Evolutionary conservation across 2,329 filamentous ascomycete genomes (phyloP).

Genomic region (Diaporthe sp.): DNA sequence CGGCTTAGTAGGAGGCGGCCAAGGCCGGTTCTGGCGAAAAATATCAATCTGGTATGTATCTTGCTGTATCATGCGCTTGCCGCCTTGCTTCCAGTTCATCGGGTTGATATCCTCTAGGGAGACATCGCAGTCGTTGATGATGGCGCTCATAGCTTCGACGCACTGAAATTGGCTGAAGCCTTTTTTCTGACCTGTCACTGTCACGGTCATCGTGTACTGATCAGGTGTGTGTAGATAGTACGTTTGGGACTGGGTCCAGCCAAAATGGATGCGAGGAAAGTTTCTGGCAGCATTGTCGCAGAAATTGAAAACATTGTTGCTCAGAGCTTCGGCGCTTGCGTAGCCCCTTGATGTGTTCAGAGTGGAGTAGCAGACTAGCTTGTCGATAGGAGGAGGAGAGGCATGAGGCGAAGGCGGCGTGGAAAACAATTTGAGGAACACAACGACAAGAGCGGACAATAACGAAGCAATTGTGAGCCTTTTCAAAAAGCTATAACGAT

Average conservation of each 20-base stretch:
- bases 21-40: conserved; percentile 5
- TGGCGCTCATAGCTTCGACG: conserved; percentile 16
- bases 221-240: conserved; percentile 21
- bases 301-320: too few species aligned
- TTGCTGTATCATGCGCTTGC: conserved; percentile 16
- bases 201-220: conserved; percentile 19
- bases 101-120: background rate
- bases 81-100: conserved; percentile 22
- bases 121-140: conserved; percentile 16
- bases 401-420: too few species aligned
- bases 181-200: background rate
- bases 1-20: conserved; percentile 4
- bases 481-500: too few species aligned
- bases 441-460: too few species aligned
- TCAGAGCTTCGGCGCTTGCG: too few species aligned
- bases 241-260: conserved; percentile 1
- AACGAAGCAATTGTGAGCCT: too few species aligned
- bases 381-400: too few species aligned
- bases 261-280: too few species aligned
- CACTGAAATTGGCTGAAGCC: background rate
- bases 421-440: too few species aligned
- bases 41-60: conserved; percentile 12
- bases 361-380: too few species aligned
- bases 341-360: too few species aligned
- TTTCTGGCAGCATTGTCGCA: too few species aligned